Percentiles rank a stretch among this genome's conserved stretches.
Conservation (phyloP, 306 rosid species). For the Ormosia semicastrata region DNA sequence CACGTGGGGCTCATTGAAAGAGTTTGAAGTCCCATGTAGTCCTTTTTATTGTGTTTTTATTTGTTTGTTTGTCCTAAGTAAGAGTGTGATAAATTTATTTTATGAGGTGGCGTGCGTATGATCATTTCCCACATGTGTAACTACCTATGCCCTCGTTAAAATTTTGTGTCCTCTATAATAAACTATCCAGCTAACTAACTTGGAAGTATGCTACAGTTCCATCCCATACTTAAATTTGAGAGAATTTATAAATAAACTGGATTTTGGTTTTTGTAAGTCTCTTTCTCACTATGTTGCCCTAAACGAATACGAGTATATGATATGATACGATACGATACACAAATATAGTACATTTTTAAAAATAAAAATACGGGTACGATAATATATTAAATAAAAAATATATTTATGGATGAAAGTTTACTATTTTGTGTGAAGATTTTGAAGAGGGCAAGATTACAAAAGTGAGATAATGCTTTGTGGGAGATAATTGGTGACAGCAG, state of each 20-base stretch:
- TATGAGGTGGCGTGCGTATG: not conserved
- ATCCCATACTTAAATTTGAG: not conserved
- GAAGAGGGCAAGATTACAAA: no score
- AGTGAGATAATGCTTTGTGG: no score
- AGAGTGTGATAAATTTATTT: constrained; percentile 16
- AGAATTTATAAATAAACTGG: not conserved
- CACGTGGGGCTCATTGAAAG: constrained; percentile 22
- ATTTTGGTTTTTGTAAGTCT: not conserved
- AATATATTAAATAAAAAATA: no score
- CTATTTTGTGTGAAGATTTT: no score
- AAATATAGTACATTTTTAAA: no score
- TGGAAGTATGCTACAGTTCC: not conserved
- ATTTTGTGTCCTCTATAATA: not conserved
- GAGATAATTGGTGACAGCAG: no score
- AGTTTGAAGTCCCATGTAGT: constrained; percentile 2
- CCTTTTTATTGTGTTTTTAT: not conserved
- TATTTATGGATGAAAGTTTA: no score
- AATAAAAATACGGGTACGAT: no score
- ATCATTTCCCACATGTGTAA: constrained; percentile 16
- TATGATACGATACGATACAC: no score
- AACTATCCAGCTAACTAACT: not conserved
- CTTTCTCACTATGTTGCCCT: not conserved
- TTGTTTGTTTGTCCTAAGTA: constrained; percentile 32
- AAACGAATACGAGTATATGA: no score
- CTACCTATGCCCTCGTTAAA: not conserved